phyloP scores from a whole-genome alignment of 2,329 filamentous ascomycete species.

The Claviceps capensis region DNA sequence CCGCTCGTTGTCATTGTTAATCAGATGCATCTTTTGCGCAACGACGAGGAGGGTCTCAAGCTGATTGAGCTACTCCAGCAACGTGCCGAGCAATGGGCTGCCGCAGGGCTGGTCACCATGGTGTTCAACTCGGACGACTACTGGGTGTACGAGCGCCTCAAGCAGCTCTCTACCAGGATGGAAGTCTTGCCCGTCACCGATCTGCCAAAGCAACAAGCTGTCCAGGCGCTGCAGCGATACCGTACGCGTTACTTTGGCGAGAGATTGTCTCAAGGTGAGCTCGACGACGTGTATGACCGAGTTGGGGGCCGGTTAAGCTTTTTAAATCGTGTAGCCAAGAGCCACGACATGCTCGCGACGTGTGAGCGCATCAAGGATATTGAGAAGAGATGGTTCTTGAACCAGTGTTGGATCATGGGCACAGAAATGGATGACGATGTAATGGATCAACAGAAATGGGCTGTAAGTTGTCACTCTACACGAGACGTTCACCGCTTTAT shows the following conservation, averaged over 20 bases:
- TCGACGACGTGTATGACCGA: slow-evolving; percentile 70
- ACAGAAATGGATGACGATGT: slow-evolving; percentile 85
- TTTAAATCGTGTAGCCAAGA: slow-evolving; percentile 81
- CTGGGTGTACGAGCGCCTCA: slow-evolving; percentile 93
- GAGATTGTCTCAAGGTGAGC: slow-evolving; percentile 33
- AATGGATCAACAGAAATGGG: slow-evolving; percentile 96
- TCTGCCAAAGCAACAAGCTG: slow-evolving; percentile 63
- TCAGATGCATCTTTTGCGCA: slow-evolving; percentile 77
- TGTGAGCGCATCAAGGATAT: slow-evolving; percentile 59
- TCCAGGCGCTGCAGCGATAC: slow-evolving; percentile 65
- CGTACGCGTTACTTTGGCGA: slow-evolving; percentile 66
- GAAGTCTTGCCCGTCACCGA: slow-evolving; percentile 81
- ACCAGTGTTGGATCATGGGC: slow-evolving; percentile 63
- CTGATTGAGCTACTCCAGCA: slow-evolving; percentile 91
- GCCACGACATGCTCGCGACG: slow-evolving; percentile 61
- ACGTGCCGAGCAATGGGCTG: slow-evolving; percentile 91
- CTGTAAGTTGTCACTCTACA: slow-evolving; percentile 33
- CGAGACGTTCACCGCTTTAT: not conserved
- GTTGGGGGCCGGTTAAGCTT: slow-evolving; percentile 84
- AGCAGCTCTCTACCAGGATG: slow-evolving; percentile 87
- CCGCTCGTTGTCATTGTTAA: slow-evolving; percentile 92
- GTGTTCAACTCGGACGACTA: slow-evolving; percentile 97
- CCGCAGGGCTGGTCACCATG: slow-evolving; percentile 76
- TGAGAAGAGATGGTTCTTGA: slow-evolving; percentile 66
- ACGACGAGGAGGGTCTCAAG: slow-evolving; percentile 87